Base-by-base conservation (phyloP, 352 stramenopile genomes). In the Peronospora tabacina region DNA sequence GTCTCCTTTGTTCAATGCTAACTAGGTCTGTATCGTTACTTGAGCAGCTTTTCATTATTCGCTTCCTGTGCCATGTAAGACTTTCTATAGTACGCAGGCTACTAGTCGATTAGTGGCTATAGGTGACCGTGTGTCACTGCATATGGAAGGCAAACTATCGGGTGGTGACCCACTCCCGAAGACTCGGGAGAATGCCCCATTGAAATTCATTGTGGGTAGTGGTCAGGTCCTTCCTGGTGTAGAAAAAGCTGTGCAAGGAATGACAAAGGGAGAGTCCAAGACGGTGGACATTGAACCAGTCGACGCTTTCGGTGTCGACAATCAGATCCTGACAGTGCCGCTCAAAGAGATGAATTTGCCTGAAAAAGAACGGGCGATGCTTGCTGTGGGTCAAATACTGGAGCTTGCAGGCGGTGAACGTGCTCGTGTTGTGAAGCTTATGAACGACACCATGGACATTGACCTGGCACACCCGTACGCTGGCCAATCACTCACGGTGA, bases 401-500 rank as follows among this genome's bases (percentile, higher is more conserved):
- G 68, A 83, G 37, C 52, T 89, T 28, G 62, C 75, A 33, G 68
- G 76, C 19, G 77, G 76, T 11, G 52, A 87, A 44, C 68, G 72
- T 37, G 80, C 74, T 22, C 72, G 63, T 35, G 79, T 93, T 49
- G 67, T 90, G 26, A 68, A 75, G 37, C 57, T 93, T 32, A 77
- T 71, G n/a, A 61, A 73, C 15, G 73, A 93, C 13, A 67, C 51
- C 11, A 80, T 90, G 24, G 76, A 87, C 26, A 81, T 93, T 33
- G 77, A 93, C 43, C 44, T 87, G 36, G 68, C 78, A 15, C 78
- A 89, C 49, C 72, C 74, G 16, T 87, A 85, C 52, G 75, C 80
- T 7, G 79, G 79, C n/a, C 71, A 93, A 58, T 88, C 80, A 34
- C 62, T 93, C 26, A 82, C 68, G 22, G 73, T 87, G 8, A 82